Conservation (phyloP, 805 yeast genomes). For the Geotrichum ghanense region DNA sequence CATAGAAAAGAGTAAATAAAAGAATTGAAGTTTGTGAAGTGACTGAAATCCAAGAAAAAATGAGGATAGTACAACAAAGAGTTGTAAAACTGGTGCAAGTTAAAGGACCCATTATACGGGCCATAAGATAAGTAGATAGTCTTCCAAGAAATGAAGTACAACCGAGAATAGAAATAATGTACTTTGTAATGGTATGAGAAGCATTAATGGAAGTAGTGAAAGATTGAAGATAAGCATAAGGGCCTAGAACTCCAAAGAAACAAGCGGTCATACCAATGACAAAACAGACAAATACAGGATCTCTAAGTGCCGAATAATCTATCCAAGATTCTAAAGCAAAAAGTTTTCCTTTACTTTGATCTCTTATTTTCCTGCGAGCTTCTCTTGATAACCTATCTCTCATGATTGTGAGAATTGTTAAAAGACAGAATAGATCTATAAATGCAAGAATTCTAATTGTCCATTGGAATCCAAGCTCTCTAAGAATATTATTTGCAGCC, state of each 20-base stretch:
- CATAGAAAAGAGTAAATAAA: conserved; percentile 17
- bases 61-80: conserved; percentile 19
- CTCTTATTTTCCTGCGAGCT: conserved; percentile 2
- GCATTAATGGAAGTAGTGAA: conserved; percentile 3
- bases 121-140: conserved; percentile 36
- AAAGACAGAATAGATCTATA: conserved; percentile 10
- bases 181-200: conserved; percentile 9
- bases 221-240: conserved; percentile 8
- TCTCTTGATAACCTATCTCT: conserved; percentile 4
- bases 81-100: conserved; percentile 21
- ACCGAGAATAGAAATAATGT: conserved; percentile 17
- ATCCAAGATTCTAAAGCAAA: conserved; percentile 4
- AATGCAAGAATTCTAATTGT: conserved; percentile 31
- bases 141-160: conserved; percentile 26
- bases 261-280: conserved; percentile 23
- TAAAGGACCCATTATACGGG: conserved; percentile 33
- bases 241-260: conserved; percentile 5
- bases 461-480: conserved; percentile 32
- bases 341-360: conserved; percentile 2
- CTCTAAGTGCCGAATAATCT: conserved; percentile 4
- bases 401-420: neutral
- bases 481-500: neutral
- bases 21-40: conserved; percentile 6
- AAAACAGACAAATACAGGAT: conserved; percentile 21
- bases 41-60: conserved; percentile 19